Evolutionary conservation across 352 stramenopile species (phyloP), one percentile per base, ranked within the genome.

Genomic region (Globisporangium rhizosaccharum): DNA sequence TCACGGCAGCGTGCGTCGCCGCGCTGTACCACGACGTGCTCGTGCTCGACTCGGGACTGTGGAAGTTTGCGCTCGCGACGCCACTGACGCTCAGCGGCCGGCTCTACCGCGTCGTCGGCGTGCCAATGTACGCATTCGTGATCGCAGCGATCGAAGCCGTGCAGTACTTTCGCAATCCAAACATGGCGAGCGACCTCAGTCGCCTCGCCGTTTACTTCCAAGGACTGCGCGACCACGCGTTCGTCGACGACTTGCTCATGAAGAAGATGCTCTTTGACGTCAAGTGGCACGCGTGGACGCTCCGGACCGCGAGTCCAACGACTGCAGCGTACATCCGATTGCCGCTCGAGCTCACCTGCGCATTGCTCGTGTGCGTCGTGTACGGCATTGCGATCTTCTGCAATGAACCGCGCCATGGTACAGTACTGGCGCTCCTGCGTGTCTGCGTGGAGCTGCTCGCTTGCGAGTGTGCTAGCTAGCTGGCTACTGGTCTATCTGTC

Each of bases 321-420:
- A 65, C 66, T 7, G 50, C 67, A 1, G 48, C 61, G 14, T 76
- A 77, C 61, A 53, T 79, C 18, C 71, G 74, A 12, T 47, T 93
- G 4, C 51, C 59, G 12, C 28, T 76, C 18, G 81, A 90, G 28
- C 20, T 92, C 0, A 26, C 79, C 2, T 23, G 89, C 6, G 79
- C 77, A 0, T 51, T 83, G 18, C 47, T 51, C 8, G 74, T 89
- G 8, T 89, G 79, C 52, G 55, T 58, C 8, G 70, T 77, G 25
- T 92, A 90, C 55, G 64, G 68, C 36, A 67, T 94, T 50, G 73
- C 73, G 11, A 67, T 79, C 9, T 90, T 91, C 58, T 90, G 81
- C 54, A 70, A 80, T 9, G 80, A 86, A 45, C 80, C 84, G 49
- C 76, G 84, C 18, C 73, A 88, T 41, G 84, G 84, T 93, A 77